These are phyloP conservation scores for Phylloboletellus chloephorus DNA, from an alignment of 1,284 basidiomycete genomes.

Conservation along the genomic window DNA sequence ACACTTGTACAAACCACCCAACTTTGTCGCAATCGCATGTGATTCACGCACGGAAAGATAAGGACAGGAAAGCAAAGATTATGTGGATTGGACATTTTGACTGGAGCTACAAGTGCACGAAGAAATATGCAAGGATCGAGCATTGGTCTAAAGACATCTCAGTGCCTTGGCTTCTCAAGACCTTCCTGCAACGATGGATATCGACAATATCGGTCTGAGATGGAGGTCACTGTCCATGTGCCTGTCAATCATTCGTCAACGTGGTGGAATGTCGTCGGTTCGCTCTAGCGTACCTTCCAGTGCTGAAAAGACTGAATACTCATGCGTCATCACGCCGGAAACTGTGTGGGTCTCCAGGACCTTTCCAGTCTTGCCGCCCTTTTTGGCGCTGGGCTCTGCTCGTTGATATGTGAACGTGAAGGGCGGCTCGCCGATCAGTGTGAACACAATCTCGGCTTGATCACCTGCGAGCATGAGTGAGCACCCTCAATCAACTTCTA, in stretches of 20 bases:
- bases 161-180: constrained; percentile 30
- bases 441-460: constrained; percentile 90
- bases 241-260: constrained; percentile 41
- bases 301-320: constrained; percentile 86
- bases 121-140: constrained; percentile 14
- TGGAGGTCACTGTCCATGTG: constrained; percentile 89
- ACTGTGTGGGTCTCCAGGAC: constrained; percentile 87
- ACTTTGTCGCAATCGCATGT: constrained; percentile 5
- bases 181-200: constrained; percentile 55
- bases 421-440: constrained; percentile 84
- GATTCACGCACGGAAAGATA: not conserved
- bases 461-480: constrained; percentile 49
- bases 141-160: constrained; percentile 10
- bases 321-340: constrained; percentile 69
- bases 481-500: not conserved
- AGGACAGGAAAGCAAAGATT: not conserved
- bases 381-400: constrained; percentile 60
- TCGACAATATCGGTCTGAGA: constrained; percentile 79
- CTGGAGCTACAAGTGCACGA: constrained; percentile 33
- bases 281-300: constrained; percentile 64
- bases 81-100: constrained; percentile 9
- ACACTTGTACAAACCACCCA: constrained; percentile 3
- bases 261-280: not conserved
- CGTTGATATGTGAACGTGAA: constrained; percentile 95
- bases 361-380: constrained; percentile 60